Conservation (phyloP, 2,329 filamentous ascomycete genomes). For the Seiridium unicorne region DNA sequence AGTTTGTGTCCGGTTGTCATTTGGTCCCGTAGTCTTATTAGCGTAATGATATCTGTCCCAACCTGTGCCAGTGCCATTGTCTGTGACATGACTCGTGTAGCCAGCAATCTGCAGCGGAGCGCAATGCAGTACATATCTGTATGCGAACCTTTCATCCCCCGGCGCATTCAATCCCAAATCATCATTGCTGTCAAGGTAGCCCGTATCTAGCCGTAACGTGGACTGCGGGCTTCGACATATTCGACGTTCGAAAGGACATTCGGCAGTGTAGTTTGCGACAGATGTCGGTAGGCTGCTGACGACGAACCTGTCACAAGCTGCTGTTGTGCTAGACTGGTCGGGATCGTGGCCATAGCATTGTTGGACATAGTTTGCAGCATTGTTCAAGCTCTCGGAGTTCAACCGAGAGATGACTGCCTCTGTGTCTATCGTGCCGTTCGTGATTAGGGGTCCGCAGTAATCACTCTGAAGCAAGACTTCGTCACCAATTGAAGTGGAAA, state of each 20-base stretch:
- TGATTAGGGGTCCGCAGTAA: not conserved
- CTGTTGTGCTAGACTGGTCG: not conserved
- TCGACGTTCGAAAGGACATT: not conserved
- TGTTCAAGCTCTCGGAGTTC: not conserved
- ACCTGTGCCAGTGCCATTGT: not conserved
- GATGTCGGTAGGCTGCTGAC: not conserved
- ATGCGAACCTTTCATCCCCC: not conserved
- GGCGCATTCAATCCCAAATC: slow-evolving; percentile 8
- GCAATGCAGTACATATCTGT: not conserved
- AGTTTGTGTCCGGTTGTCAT: not conserved
- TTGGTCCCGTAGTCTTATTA: not conserved
- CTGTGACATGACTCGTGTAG: not conserved
- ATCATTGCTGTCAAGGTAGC: slow-evolving; percentile 2
- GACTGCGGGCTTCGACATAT: not conserved
- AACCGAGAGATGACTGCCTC: not conserved
- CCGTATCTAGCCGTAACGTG: slow-evolving; percentile 1
- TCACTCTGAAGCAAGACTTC: not conserved
- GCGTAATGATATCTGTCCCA: not conserved
- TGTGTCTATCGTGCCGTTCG: not conserved
- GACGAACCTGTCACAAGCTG: not conserved
- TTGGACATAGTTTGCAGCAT: not conserved
- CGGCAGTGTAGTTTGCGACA: not conserved
- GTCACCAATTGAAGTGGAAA: not conserved
- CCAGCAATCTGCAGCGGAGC: not conserved
- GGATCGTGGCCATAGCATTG: not conserved